Conservation (phyloP, 441 rosid genomes). For the Eutrema salsugineum region DNA sequence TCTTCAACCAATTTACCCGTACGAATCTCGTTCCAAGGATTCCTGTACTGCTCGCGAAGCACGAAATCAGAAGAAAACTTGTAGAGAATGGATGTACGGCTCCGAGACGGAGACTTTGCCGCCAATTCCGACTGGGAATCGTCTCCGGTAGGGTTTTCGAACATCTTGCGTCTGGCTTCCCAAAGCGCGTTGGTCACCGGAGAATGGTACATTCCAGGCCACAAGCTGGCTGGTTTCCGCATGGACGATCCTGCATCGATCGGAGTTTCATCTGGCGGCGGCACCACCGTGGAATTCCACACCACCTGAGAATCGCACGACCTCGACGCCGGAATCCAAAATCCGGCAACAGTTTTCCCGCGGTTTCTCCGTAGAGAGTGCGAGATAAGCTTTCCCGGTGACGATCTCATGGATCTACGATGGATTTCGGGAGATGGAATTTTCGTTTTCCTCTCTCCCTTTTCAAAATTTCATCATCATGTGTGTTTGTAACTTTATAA, state of each 20-base stretch:
- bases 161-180: constrained; percentile 75
- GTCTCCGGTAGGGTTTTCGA: constrained; percentile 44
- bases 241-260: constrained; percentile 70
- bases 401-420: constrained; percentile 27
- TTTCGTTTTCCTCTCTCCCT: neutral
- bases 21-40: constrained; percentile 84
- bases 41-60: constrained; percentile 78
- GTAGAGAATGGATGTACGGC: constrained; percentile 65
- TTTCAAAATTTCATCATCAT: neutral
- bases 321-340: neutral
- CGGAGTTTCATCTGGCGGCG: constrained; percentile 24
- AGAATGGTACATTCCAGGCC: constrained; percentile 95
- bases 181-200: constrained; percentile 84
- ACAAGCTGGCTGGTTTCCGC: constrained; percentile 72
- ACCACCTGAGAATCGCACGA: constrained; percentile 9
- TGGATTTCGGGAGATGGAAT: no score
- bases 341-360: neutral
- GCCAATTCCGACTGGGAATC: constrained; percentile 38
- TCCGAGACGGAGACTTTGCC: constrained; percentile 57
- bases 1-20: constrained; percentile 85
- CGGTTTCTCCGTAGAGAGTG: constrained; percentile 20
- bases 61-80: constrained; percentile 71
- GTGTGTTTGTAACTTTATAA: neutral
- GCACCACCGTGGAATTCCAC: neutral
- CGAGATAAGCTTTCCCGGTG: constrained; percentile 5